Evolutionary conservation across 345 rosid species (phyloP), one percentile per base, ranked within the genome.

Genomic region (Eutrema japonicum): DNA sequence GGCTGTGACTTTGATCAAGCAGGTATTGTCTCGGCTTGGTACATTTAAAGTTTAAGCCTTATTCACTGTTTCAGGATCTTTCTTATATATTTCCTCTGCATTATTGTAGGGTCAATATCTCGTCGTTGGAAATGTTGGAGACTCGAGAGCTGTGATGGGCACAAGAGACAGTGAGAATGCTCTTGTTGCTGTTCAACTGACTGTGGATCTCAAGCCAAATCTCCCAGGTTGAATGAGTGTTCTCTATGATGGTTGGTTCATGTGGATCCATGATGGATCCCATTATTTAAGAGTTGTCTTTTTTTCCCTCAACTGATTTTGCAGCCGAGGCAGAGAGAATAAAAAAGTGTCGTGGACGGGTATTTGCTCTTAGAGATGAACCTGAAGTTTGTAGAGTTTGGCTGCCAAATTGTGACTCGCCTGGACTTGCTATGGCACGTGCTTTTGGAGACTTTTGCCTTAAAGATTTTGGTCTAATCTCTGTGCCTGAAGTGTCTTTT

Each of bases 361-460:
- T 96, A 30, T 96, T 96, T 85, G 90, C 99, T 12, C 97, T 96
- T 72, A 83, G 75, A 51, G 98, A 89, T 82, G 99, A 96, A 71
- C 99, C 99, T 42, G 99, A 92, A 74, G 99, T 96, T 77, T 81
- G 87, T 37, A 84, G 99, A 79, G 96, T 96, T 68, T 96, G 99
- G 99, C 82, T 96, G 45, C 99, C 99, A 66, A 86, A 96, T 77
- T 77, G 79, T 83, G 86, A 90, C 75, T 86, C 99, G 13, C 99
- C 99, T 55, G 99, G 99, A 27, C 95, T 96, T 50, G 99, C 99
- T 55, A 96, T 96, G 99, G 97, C 99, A 26, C 93, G 99, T 56
- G 99, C 99, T 59, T 89, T 96, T 56, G 98, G 99, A 67, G 98
- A 96, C 84, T 96, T 96, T 80, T 92, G 99, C 78, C 96, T 96